phyloP scores from a whole-genome alignment of 1,139 yeast genomes.

The Hyphopichia wangnamkhiaoensis region DNA sequence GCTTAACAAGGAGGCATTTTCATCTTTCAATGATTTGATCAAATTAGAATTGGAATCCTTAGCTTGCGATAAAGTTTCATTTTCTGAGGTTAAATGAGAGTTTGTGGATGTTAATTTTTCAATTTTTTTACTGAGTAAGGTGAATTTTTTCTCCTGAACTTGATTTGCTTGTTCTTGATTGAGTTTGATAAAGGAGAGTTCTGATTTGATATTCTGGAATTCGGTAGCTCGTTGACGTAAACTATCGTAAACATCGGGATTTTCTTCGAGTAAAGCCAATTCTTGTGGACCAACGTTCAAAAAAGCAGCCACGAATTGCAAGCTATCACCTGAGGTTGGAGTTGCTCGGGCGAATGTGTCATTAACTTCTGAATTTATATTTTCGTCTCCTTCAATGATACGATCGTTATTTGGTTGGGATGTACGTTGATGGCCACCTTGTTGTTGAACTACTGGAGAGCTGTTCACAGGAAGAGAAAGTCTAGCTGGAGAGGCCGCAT shows the following conservation, averaged over 20 bases:
- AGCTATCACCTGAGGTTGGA: slow-evolving; percentile 1
- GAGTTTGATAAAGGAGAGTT: slow-evolving; percentile 51
- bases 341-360: not conserved
- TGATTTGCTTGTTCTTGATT: slow-evolving; percentile 56
- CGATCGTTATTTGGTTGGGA: not conserved
- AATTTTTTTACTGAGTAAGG: slow-evolving; percentile 28
- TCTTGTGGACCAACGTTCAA: slow-evolving; percentile 31
- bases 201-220: slow-evolving; percentile 51
- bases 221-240: slow-evolving; percentile 49
- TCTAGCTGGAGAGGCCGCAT: slow-evolving; percentile 7
- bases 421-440: not conserved
- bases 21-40: slow-evolving; percentile 16
- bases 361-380: slow-evolving; percentile 6
- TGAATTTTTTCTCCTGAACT: slow-evolving; percentile 20
- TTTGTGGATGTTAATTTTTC: slow-evolving; percentile 24
- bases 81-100: slow-evolving; percentile 27
- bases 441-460: slow-evolving; percentile 21
- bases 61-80: slow-evolving; percentile 23
- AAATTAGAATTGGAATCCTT: slow-evolving; percentile 16
- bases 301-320: slow-evolving; percentile 26
- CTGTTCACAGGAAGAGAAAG: slow-evolving; percentile 11
- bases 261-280: slow-evolving; percentile 19
- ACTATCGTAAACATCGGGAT: slow-evolving; percentile 24
- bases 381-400: slow-evolving; percentile 7
- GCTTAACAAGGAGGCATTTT: slow-evolving; percentile 23